Evolutionary conservation across 75 land plant species (phyloP).

Genomic region (Selaginella moellendorffii): DNA sequence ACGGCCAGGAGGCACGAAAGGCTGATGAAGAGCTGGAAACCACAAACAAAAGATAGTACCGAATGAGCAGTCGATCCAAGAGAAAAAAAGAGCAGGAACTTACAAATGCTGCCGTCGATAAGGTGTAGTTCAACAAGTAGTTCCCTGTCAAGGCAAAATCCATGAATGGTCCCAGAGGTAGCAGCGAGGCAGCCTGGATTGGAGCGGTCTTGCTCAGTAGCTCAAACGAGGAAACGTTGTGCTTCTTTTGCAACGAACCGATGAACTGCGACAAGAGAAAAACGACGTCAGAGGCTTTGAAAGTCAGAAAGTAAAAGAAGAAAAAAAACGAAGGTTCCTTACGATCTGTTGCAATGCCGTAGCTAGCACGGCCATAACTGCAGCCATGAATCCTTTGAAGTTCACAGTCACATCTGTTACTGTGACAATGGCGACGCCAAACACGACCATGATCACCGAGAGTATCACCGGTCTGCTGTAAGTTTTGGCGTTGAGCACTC

Average conservation of each 20-base stretch:
- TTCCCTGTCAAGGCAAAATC: slow-evolving; percentile 49
- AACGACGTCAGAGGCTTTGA: no score
- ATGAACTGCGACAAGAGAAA: slow-evolving; percentile 40
- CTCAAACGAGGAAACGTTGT: slow-evolving; percentile 68
- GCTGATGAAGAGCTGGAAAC: slow-evolving; percentile 40
- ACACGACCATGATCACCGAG: slow-evolving; percentile 31
- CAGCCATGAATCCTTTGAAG: slow-evolving; percentile 46
- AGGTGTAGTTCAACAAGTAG: slow-evolving; percentile 29
- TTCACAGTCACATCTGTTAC: slow-evolving; percentile 47
- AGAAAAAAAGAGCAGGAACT: slow-evolving; percentile 22
- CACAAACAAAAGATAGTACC: not conserved
- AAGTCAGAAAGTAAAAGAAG: not conserved
- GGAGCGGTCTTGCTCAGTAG: slow-evolving; percentile 85
- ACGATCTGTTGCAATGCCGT: slow-evolving; percentile 84
- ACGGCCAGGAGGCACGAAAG: slow-evolving; percentile 56
- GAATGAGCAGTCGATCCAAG: not conserved
- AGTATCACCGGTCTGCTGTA: slow-evolving; percentile 35
- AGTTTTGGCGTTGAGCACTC: slow-evolving; percentile 35
- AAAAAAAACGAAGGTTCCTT: slow-evolving; percentile 8
- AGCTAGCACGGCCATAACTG: slow-evolving; percentile 54
- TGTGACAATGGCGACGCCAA: slow-evolving; percentile 45
- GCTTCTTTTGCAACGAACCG: slow-evolving; percentile 72
- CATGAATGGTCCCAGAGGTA: slow-evolving; percentile 54
- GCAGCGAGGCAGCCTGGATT: slow-evolving; percentile 66
- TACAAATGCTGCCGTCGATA: slow-evolving; percentile 50